Base-by-base conservation (phyloP, 108 stramenopile species). In the Fistulifera solaris region DNA sequence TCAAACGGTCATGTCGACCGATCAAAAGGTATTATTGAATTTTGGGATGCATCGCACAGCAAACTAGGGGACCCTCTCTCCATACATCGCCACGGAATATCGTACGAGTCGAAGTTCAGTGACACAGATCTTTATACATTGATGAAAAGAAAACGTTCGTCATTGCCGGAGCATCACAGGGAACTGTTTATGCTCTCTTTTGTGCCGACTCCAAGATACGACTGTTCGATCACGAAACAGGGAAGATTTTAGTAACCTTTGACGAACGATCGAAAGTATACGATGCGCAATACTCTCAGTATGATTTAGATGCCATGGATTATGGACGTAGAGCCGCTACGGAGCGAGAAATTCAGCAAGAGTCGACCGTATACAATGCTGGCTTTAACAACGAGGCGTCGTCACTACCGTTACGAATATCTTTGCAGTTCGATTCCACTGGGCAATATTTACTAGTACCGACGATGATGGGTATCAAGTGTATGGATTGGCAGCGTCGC, bases 401-500 rank as follows among this genome's bases (percentile, higher is more conserved):
- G 48, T 58, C 21, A 45, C 70, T 19, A 21, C 23, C 61, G 18
- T 17, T 52, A 48, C 55, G 28, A 0, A n/a, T 77, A 15, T 46
- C 50, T 48, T 54, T 82, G 0, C 61, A 68, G 51, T 91, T 96
- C 65, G 98, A 99, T 62, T 70, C 87, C 27, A 73, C 85, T 0
- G 94, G 95, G 39, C 65, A 75, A 47, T 89, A 87, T 62, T 50
- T 99, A 0, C 47, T 98, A 6, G 62, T 94, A 44, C 76, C 94
- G 0, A 93, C 94, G 11, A 73, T 97, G 59, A 65, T 93, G 40
- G 98, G 98, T 0, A 77, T 98, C 54, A 97, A 98, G 72, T 77
- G 95, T 1, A 92, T 98, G 23, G 85, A 94, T 50, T 79, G 83
- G 61, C 62, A 75, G 22, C 62, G 43, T 40, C 27, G 39, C 14